These are phyloP conservation scores for Trametes cubensis DNA, from an alignment of 768 basidiomycete species.

Conservation along the genomic window DNA sequence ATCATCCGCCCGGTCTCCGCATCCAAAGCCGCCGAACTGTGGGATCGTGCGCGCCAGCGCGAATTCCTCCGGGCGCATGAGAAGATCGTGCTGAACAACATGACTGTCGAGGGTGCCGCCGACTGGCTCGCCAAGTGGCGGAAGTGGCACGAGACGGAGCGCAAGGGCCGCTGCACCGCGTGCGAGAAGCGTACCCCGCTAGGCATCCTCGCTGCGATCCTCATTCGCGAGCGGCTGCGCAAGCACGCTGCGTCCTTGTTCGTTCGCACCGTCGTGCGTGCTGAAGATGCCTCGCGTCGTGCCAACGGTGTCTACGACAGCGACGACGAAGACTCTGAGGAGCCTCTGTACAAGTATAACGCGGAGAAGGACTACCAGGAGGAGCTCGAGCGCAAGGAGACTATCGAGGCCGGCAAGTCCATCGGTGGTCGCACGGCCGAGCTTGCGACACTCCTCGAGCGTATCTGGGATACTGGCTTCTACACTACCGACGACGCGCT, in stretches of 20 bases:
- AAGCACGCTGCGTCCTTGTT: conserved; percentile 59
- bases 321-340: conserved; percentile 24
- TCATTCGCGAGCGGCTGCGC: conserved; percentile 56
- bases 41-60: conserved; percentile 42
- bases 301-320: conserved; percentile 4
- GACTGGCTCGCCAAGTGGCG: conserved; percentile 40
- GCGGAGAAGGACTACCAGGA: conserved; percentile 38
- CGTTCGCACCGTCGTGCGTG: conserved; percentile 44
- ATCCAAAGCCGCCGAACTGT: conserved; percentile 47
- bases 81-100: conserved; percentile 52
- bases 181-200: conserved; percentile 41
- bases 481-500: conserved; percentile 37
- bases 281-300: conserved; percentile 13
- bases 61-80: conserved; percentile 48
- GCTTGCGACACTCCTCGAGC: conserved; percentile 59
- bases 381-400: conserved; percentile 47
- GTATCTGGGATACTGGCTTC: conserved; percentile 51
- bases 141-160: conserved; percentile 31
- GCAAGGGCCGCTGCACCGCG: conserved; percentile 31
- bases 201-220: conserved; percentile 50
- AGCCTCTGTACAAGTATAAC: conserved; percentile 26
- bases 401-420: conserved; percentile 61
- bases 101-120: conserved; percentile 58
- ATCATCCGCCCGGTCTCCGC: conserved; percentile 49
- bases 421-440: conserved; percentile 61